These are phyloP conservation scores for Cicer arietinum DNA, from an alignment of 306 rosid species.

Conservation along the genomic window DNA sequence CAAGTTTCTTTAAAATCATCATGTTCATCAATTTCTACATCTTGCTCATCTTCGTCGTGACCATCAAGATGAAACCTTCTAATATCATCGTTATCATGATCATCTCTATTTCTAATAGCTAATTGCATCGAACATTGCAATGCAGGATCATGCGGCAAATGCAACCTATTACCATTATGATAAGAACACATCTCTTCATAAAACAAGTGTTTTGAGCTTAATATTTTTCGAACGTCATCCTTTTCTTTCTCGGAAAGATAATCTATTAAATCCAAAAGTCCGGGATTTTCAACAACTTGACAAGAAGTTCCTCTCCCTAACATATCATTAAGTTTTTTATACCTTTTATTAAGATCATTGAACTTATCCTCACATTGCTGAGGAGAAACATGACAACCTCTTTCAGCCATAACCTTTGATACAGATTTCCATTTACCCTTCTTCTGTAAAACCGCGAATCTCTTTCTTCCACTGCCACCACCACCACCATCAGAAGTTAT, in stretches of 20 bases:
- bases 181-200: slow-evolving; percentile 98
- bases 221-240: slow-evolving; percentile 86
- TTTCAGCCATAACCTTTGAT: slow-evolving; percentile 94
- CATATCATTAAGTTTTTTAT: slow-evolving; percentile 86
- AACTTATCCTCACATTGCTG: slow-evolving; percentile 99
- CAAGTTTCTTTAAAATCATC: slow-evolving; percentile 69
- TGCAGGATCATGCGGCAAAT: slow-evolving; percentile 90
- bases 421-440: slow-evolving; percentile 96
- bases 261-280: slow-evolving; percentile 66
- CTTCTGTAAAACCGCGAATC: slow-evolving; percentile 68
- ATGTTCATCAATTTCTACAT: slow-evolving; percentile 64
- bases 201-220: slow-evolving; percentile 90
- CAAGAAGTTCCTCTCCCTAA: slow-evolving; percentile 95
- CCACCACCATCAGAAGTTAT: slow-evolving; percentile 53
- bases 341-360: slow-evolving; percentile 94
- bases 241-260: slow-evolving; percentile 78
- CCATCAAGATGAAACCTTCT: slow-evolving; percentile 69
- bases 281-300: slow-evolving; percentile 87
- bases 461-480: slow-evolving; percentile 68
- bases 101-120: slow-evolving; percentile 81
- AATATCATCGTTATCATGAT: slow-evolving; percentile 70
- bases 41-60: slow-evolving; percentile 75
- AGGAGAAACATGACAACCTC: slow-evolving; percentile 88
- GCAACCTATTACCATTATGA: slow-evolving; percentile 81
- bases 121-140: slow-evolving; percentile 80